phyloP scores from a whole-genome alignment of 345 rosid species.

The Cochlearia excelsa region DNA sequence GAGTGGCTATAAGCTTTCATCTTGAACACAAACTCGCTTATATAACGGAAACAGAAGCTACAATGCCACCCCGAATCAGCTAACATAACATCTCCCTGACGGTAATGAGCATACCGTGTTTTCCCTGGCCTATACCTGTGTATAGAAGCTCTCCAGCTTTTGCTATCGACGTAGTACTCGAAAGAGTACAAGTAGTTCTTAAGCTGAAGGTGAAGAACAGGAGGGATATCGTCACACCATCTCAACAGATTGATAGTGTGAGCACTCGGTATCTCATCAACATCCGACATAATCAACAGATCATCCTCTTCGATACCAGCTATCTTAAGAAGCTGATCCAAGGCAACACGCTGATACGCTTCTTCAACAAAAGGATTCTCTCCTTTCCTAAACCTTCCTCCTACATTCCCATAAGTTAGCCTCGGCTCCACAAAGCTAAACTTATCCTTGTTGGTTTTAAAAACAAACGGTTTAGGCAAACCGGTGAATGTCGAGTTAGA shows the following conservation, averaged over 20 bases:
- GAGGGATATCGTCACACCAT: slow-evolving; percentile 86
- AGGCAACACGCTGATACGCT: slow-evolving; percentile 78
- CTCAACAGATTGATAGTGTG: slow-evolving; percentile 84
- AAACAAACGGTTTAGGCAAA: slow-evolving; percentile 56
- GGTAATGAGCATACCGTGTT: slow-evolving; percentile 79
- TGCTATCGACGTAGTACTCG: slow-evolving; percentile 60
- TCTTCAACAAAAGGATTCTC: slow-evolving; percentile 92
- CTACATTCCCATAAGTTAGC: slow-evolving; percentile 70
- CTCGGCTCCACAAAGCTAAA: slow-evolving; percentile 70
- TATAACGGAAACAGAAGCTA: slow-evolving; percentile 84
- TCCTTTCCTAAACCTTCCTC: slow-evolving; percentile 76
- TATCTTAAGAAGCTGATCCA: slow-evolving; percentile 64
- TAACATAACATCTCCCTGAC: slow-evolving; percentile 61
- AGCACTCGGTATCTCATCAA: slow-evolving; percentile 32
- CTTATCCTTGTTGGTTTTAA: slow-evolving; percentile 48
- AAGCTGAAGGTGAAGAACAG: slow-evolving; percentile 75
- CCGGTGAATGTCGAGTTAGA: slow-evolving; percentile 87
- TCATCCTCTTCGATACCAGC: slow-evolving; percentile 93
- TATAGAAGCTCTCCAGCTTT: slow-evolving; percentile 92
- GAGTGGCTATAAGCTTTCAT: slow-evolving; percentile 96
- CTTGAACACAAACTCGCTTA: slow-evolving; percentile 76
- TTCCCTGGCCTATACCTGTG: slow-evolving; percentile 59
- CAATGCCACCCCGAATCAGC: slow-evolving; percentile 95
- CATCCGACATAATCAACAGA: slow-evolving; percentile 93
- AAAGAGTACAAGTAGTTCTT: slow-evolving; percentile 83